Base-by-base conservation (phyloP, 768 basidiomycete species). In the Suillus subluteus region DNA sequence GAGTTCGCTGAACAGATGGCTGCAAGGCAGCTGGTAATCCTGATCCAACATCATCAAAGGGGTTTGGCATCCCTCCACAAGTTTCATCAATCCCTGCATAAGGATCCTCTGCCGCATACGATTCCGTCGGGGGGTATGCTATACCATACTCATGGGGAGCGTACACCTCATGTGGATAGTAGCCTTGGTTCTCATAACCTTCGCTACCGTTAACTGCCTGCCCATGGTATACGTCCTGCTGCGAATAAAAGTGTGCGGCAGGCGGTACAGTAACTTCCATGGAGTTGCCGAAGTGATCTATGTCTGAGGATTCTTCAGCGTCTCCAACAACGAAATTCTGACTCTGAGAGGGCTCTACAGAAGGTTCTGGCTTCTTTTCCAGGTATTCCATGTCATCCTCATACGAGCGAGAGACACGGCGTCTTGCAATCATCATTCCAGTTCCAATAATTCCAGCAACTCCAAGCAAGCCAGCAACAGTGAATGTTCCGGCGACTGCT, bases 401-500 rank as follows among this genome's bases (percentile, higher is more conserved):
- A 15, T 70, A 66, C 1, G 59, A n/a, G 6, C 62, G 67, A 11
- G 76, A 69, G 38, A 15, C 71, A 55, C 77, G 79, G n/a, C 76
- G 76, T 68, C 71, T 76, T 44, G 72, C 69, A 62, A 78, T 69
- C 64, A 79, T 50, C 62, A 79, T 65, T 6, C 71, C 66, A 58
- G 70, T 66, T 38, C 73, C 76, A 26, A 78, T 69, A 59, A 83
- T 37, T 23, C 75, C 68, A 23, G 75, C 79, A 52, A 81, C 15
- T 23, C 67, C 74, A 9, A 82, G 65, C 3, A 86, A 68, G 58
- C 80, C 82, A 62, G 80, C 76, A 65, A 79, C 75, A 48, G 80
- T 76, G 66, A 85, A 86, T 0, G 79, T 81, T 48, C 79, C 82
- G 0, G 81, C 85, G 23, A 84, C 82, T 0, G 82, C 85, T 43